Percentiles rank a stretch among this genome's conserved stretches.
Conservation (phyloP, 1,284 basidiomycete species). For the Cryptococcus depauperatus region DNA sequence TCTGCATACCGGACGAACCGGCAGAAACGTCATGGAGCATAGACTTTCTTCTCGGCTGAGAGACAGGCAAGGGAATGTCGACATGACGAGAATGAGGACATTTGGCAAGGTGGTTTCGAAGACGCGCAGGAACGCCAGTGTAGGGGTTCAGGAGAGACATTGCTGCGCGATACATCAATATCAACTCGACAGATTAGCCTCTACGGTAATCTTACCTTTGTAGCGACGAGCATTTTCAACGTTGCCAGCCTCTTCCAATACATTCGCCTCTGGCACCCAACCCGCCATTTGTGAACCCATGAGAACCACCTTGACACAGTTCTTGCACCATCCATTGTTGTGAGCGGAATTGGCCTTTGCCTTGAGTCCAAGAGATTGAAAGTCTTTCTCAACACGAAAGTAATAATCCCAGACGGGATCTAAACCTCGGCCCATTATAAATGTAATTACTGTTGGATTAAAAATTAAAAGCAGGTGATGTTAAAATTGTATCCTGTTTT, state of each 20-base stretch:
- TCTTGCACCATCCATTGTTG: conserved; percentile 4
- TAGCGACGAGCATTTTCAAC: neutral
- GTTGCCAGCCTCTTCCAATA: conserved; percentile 1
- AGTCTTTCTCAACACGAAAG: conserved; percentile 1
- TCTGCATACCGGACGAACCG: neutral
- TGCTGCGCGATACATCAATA: neutral
- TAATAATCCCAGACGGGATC: conserved; percentile 4
- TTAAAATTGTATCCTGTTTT: too few relatives aligned
- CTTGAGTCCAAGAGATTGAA: conserved; percentile 1
- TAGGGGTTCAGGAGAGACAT: neutral
- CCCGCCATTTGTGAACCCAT: neutral
- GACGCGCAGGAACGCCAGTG: conserved; percentile 1
- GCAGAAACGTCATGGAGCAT: neutral
- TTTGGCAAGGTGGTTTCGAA: neutral
- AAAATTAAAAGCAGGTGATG: too few relatives aligned
- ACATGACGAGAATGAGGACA: neutral
- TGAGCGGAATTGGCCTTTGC: conserved; percentile 3
- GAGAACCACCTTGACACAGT: neutral
- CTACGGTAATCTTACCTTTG: neutral
- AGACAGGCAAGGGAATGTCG: neutral
- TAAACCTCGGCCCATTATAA: conserved; percentile 3
- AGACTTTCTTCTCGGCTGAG: neutral
- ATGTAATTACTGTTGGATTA: neutral
- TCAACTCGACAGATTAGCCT: too few relatives aligned
- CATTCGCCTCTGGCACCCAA: neutral